Base-by-base conservation (phyloP, 164 flowering plant genomes). In the Tinospora cordifolia region DNA sequence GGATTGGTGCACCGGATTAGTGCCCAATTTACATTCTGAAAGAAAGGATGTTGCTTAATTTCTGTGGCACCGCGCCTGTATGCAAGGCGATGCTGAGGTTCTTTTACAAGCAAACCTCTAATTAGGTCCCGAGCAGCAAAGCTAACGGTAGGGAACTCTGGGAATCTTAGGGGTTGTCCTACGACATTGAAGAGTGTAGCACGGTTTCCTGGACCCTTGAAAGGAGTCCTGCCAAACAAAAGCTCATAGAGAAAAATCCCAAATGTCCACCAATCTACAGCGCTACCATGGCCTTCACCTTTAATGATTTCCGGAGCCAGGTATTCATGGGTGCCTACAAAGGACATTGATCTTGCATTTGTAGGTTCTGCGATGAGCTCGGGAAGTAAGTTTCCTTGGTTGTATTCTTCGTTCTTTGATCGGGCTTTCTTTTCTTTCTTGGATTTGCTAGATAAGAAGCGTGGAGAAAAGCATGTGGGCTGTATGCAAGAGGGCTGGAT, bases 251-350 rank as follows among this genome's bases (percentile, higher is more conserved):
- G 88, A 68, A 92, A 92, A 65, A 92, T 85, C 68, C 98, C 98
- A 27, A 90, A 87, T 6, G 98, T 89, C 98, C 98, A 92, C 98
- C 98, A 92, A 77, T 92, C 98, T 9, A 90, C 98, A 14, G 98
- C 98, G 76, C 96, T 89, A 6, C 98, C 98, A 76, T 92, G 98
- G 40, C 96, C 96, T 75, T 90, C 96, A 60, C 96, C 96, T 79
- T 87, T 92, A 60, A 92, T 86, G 63, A 92, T 92, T 76, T 92
- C 98, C 8, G 98, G 98, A 1, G 98, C 98, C 68, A 92, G 70
- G 79, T 92, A 92, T 74, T 92, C 98, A 47, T 92, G 94, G 6
- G 98, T 92, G 10, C 98, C 98, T 1, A 92, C 96, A 47, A 92
- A 90, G 11, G 96, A 92, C 96, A 90, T 92, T 57, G 98, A 92